phyloP scores from a whole-genome alignment of 1,284 basidiomycete species.

The Blastosporella zonata region DNA sequence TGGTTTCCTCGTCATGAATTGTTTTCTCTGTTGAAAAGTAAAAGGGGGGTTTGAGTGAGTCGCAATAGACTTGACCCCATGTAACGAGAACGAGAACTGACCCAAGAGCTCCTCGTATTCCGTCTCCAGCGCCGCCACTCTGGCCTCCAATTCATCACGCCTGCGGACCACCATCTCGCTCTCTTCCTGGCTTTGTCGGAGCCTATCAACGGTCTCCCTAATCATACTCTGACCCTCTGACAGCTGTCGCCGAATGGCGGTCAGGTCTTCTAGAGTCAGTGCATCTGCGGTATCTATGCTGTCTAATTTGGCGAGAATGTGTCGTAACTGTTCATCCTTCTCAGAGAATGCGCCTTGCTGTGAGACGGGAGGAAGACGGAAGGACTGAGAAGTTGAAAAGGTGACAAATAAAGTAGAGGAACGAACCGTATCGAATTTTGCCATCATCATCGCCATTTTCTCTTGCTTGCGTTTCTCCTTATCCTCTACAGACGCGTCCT shows the following conservation, averaged over 20 bases:
- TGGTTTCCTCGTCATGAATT: conserved; percentile 79
- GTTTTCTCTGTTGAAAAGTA: conserved; percentile 64
- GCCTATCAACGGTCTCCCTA: conserved; percentile 86
- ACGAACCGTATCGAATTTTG: conserved; percentile 91
- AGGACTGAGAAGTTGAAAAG: conserved; percentile 7
- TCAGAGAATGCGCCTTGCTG: conserved; percentile 88
- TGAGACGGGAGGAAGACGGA: conserved; percentile 11
- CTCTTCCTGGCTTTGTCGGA: conserved; percentile 90
- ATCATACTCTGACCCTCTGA: conserved; percentile 85
- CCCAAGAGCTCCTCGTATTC: conserved; percentile 97
- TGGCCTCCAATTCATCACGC: conserved; percentile 84
- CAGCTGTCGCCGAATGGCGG: conserved; percentile 80
- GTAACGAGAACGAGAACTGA: conserved; percentile 33
- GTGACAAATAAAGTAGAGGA: conserved; percentile 15
- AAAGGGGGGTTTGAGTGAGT: conserved; percentile 15
- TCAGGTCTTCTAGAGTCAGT: conserved; percentile 75
- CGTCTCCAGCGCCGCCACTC: conserved; percentile 79
- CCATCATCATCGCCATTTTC: conserved; percentile 99
- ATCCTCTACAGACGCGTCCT: conserved; percentile 86
- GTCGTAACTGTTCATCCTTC: conserved; percentile 89
- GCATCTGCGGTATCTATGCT: conserved; percentile 63
- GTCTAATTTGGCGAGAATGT: conserved; percentile 82
- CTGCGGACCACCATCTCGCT: conserved; percentile 82
- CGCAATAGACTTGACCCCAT: conserved; percentile 4
- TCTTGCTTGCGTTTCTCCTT: conserved; percentile 99